These are phyloP conservation scores for Wickerhamomyces rabaulensis DNA, from an alignment of 805 yeast genomes.

Conservation along the genomic window DNA sequence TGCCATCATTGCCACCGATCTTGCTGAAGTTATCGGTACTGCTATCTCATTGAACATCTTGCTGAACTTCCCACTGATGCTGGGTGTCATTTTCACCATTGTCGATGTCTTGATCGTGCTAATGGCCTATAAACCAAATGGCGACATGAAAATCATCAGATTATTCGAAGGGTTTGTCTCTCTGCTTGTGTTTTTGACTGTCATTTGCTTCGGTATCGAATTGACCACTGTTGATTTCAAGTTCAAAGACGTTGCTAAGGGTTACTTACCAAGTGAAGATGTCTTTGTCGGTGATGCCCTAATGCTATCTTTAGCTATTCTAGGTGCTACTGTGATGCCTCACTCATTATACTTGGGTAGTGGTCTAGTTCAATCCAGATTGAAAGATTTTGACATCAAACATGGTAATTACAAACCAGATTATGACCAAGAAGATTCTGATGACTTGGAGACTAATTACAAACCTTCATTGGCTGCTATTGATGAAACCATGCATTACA, in stretches of 20 bases:
- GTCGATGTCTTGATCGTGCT: constrained; percentile 82
- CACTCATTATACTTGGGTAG: constrained; percentile 85
- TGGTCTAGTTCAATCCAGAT: constrained; percentile 81
- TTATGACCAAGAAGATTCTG: constrained; percentile 22
- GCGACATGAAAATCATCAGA: constrained; percentile 72
- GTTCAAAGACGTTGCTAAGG: constrained; percentile 59
- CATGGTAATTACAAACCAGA: constrained; percentile 50
- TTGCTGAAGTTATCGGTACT: constrained; percentile 97
- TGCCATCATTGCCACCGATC: constrained; percentile 92
- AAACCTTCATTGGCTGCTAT: constrained; percentile 81
- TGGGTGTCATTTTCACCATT: constrained; percentile 82
- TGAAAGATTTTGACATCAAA: constrained; percentile 70
- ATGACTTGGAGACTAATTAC: constrained; percentile 39
- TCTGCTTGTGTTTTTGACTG: constrained; percentile 71
- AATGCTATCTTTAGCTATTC: constrained; percentile 74
- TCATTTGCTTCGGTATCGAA: constrained; percentile 78
- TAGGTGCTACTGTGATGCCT: constrained; percentile 96
- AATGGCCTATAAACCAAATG: constrained; percentile 82
- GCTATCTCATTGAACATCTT: constrained; percentile 88
- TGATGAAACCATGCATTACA: constrained; percentile 71
- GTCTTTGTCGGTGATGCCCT: constrained; percentile 61
- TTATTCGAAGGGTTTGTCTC: constrained; percentile 81
- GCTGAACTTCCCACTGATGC: constrained; percentile 69
- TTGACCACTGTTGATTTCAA: constrained; percentile 59
- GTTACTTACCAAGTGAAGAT: constrained; percentile 53